These are phyloP conservation scores for Alternaria sp. DNA, from an alignment of 2,329 filamentous ascomycete species.

Conservation along the genomic window DNA sequence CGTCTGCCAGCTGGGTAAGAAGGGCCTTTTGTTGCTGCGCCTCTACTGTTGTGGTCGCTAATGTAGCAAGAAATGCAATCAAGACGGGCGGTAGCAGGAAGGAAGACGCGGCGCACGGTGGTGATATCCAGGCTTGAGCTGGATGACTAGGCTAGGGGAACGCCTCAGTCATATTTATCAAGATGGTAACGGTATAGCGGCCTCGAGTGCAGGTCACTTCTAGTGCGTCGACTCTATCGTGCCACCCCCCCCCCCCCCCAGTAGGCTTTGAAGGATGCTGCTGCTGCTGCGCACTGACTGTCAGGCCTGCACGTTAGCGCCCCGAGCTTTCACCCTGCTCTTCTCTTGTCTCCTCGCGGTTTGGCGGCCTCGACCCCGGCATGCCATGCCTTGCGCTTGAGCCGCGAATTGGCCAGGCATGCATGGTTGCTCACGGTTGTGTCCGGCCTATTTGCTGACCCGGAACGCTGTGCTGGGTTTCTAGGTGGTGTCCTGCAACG, in stretches of 20 bases:
- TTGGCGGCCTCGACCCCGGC: conserved; percentile 30
- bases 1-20: conserved; percentile 14
- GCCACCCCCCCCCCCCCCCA: conserved; percentile 32
- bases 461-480: conserved; percentile 45
- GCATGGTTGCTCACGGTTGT: conserved; percentile 39
- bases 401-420: conserved; percentile 40
- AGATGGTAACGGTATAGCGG: conserved; percentile 26
- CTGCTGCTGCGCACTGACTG: conserved; percentile 30
- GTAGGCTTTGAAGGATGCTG: conserved; percentile 33
- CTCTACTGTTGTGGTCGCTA: conserved; percentile 19
- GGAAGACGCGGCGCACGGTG: conserved; percentile 14
- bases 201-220: conserved; percentile 27
- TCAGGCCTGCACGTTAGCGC: conserved; percentile 37
- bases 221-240: conserved; percentile 48
- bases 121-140: conserved; percentile 18
- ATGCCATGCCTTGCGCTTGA: conserved; percentile 39
- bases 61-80: conserved; percentile 20
- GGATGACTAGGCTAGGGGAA: conserved; percentile 25
- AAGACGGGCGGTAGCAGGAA: conserved; percentile 16
- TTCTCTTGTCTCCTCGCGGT: conserved; percentile 23
- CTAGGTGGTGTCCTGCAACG: conserved; percentile 18
- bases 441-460: conserved; percentile 47
- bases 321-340: conserved; percentile 34
- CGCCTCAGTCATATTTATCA: conserved; percentile 36
- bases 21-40: conserved; percentile 26